A percentile compares a stretch with the other conserved stretches of the same genome.
phyloP scores from a whole-genome alignment of 129 eudicot species.

The Smallanthus sonchifolius region DNA sequence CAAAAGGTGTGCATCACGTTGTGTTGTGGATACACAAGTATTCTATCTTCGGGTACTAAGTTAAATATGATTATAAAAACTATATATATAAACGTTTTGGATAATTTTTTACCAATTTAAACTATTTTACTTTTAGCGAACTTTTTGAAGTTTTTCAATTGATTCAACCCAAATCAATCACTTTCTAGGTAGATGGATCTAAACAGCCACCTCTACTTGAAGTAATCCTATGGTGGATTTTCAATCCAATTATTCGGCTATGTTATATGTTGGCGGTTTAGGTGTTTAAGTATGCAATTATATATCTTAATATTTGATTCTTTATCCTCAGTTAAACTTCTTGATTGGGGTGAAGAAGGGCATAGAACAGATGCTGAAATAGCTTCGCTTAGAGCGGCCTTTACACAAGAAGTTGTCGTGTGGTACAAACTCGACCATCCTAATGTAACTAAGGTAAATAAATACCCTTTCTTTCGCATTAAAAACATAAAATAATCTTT shows the following conservation, averaged over 20 bases:
- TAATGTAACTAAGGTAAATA: constrained; percentile 79
- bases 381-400: constrained; percentile 76
- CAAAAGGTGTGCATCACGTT: no score
- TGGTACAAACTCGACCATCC: constrained; percentile 97
- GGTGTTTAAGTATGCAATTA: neutral
- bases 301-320: neutral
- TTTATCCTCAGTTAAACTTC: constrained; percentile 61
- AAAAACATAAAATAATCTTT: neutral
- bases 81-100: no score
- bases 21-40: no score
- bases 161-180: no score
- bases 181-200: no score
- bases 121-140: no score
- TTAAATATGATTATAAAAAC: no score
- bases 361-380: constrained; percentile 80
- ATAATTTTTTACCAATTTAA: no score
- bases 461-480: neutral
- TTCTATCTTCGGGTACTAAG: no score
- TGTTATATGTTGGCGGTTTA: neutral
- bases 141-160: no score
- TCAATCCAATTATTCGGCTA: neutral
- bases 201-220: no score
- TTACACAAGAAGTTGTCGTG: constrained; percentile 90
- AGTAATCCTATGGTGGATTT: neutral
- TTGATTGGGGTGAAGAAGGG: constrained; percentile 97